Evolutionary conservation across 257 asterid species (phyloP), one percentile per base, ranked within the genome.

Genomic region (Craterostigma plantagineum): DNA sequence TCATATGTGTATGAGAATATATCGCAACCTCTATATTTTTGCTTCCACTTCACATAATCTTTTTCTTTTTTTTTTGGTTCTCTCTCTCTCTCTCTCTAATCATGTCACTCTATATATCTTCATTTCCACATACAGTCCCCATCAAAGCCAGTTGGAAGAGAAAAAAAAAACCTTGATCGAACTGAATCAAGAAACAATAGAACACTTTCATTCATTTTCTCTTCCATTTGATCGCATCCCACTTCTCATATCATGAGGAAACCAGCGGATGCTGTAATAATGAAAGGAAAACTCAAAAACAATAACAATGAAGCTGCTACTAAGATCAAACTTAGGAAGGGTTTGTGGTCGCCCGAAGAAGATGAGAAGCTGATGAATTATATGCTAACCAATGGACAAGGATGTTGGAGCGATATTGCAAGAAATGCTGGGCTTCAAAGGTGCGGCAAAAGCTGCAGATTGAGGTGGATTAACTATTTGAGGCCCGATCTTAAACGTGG

Each of bases 41-140:
- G 91, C 95, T 83, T 83, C 83, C 91, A 75, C 91, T 83, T 83
- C 93, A 83, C 93, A 83, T 73, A 67, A 83, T 76, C 80, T 40
- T 7, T 2, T 42, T 27, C n/a, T n/a, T n/a, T n/a, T n/a, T n/a
- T n/a, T 11, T 8, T 11, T 12, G 2, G 6, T 23, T 23, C 30
- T 2, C 13, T 14, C 17, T 33, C 44, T 45, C 30, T n/a, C 58
- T 61, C 60, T 59, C 61, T 64, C 73, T 65, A 46, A 67, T 60
- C 48, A 65, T 57, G 35, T 34, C 30, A 48, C 0, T 55, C 80
- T 70, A 67, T 75, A 54, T 69, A 74, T 54, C 54, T 65, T 44
- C 69, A 52, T 70, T 63, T 62, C 63, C 70, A n/a, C n/a, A 64
- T 63, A 68, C 75, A 67, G 72, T 71, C 75, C 30, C 69, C 63